Conservation (phyloP, 257 asterid species). For the Solanum stenotomum region DNA sequence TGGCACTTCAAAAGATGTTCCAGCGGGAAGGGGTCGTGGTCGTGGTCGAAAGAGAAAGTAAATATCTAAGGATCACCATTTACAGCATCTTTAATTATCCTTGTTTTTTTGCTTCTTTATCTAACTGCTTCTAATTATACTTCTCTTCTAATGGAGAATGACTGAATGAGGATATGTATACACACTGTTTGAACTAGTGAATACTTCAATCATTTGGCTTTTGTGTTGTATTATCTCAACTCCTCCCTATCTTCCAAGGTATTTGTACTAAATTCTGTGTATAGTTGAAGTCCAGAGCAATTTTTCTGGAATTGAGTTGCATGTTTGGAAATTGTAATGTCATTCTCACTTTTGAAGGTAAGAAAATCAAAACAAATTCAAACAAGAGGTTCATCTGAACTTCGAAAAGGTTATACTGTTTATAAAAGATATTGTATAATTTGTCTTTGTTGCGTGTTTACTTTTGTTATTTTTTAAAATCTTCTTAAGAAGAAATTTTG, state of each 20-base stretch:
- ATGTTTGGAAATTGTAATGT: background rate
- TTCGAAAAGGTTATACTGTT: too few species aligned
- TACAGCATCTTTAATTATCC: background rate
- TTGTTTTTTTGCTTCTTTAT: background rate
- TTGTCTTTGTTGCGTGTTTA: background rate
- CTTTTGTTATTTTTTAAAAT: background rate
- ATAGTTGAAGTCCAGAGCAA: background rate
- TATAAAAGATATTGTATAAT: too few species aligned
- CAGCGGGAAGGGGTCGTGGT: conserved; percentile 44
- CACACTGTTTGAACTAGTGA: background rate
- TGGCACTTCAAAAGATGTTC: conserved; percentile 32
- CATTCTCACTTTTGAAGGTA: background rate
- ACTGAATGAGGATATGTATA: background rate
- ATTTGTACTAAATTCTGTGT: background rate
- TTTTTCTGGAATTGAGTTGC: background rate
- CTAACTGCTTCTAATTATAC: background rate
- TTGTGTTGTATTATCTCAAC: background rate
- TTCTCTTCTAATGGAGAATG: background rate
- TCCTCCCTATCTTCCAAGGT: background rate
- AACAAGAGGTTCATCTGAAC: background rate
- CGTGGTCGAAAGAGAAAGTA: conserved; percentile 64
- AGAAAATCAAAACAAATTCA: background rate
- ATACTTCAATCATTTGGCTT: background rate
- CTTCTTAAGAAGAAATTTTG: background rate
- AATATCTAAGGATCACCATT: background rate